phyloP scores from a whole-genome alignment of 2,329 filamentous ascomycete genomes.

The Colletotrichum cereale region DNA sequence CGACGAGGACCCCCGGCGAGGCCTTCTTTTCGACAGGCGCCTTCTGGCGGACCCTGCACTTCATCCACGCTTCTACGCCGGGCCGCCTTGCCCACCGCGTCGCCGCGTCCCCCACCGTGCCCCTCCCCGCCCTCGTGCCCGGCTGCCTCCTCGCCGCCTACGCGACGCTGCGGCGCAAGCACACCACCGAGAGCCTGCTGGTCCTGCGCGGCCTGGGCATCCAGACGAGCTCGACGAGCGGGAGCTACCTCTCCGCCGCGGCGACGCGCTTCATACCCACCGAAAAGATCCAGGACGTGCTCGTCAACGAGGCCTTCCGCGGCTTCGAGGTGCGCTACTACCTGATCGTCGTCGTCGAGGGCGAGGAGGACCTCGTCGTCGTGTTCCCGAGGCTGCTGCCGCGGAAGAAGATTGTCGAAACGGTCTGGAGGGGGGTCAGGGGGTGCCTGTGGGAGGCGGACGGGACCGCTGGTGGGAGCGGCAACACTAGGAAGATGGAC shows the following conservation, averaged over 20 bases:
- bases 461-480: conserved; percentile 21
- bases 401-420: conserved; percentile 79
- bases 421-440: conserved; percentile 89
- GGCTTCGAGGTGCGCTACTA: conserved; percentile 94
- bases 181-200: conserved; percentile 84
- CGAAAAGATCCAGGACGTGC: conserved; percentile 89
- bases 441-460: conserved; percentile 82
- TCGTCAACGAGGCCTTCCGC: conserved; percentile 94
- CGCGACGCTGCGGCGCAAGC: conserved; percentile 59
- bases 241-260: conserved; percentile 69
- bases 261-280: conserved; percentile 82
- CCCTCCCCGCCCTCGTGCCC: conserved; percentile 56
- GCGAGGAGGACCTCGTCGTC: conserved; percentile 90
- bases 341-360: conserved; percentile 89
- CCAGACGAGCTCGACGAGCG: conserved; percentile 82
- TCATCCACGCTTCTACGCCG: conserved; percentile 47
- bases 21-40: conserved; percentile 33
- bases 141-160: conserved; percentile 55
- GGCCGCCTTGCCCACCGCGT: conserved; percentile 49
- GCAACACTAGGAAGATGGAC: conserved; percentile 41
- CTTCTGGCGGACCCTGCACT: conserved; percentile 46
- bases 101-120: conserved; percentile 48
- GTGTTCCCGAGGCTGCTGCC: conserved; percentile 90
- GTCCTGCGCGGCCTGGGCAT: conserved; percentile 91
- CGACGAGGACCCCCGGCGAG: conserved; percentile 4